Conservation (phyloP, 2,329 filamentous ascomycete genomes). For the Lachnellula subtilissima region DNA sequence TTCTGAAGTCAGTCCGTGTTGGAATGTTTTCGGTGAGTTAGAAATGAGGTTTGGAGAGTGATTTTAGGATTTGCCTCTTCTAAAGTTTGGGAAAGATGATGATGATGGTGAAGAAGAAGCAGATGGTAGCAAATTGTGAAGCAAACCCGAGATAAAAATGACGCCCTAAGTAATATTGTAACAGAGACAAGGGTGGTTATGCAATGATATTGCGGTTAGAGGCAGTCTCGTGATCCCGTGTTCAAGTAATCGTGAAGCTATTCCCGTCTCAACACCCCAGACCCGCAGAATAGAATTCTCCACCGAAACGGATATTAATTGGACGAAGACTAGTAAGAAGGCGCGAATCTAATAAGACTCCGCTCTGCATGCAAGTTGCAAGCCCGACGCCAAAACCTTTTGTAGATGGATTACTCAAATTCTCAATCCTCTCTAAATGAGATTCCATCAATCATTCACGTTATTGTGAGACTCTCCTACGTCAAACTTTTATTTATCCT, state of each 20-base stretch:
- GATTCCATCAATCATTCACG: not conserved
- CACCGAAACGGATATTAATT: not conserved
- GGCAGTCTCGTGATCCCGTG: not conserved
- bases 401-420: not conserved
- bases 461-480: not conserved
- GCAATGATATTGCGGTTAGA: not conserved
- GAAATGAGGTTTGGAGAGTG: not conserved
- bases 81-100: too few species aligned
- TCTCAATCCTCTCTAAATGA: not conserved
- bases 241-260: not conserved
- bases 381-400: not conserved
- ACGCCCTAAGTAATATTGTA: too few species aligned
- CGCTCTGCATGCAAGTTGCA: not conserved
- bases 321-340: not conserved
- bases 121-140: too few species aligned
- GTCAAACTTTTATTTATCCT: not conserved
- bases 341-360: not conserved
- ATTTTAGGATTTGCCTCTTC: not conserved
- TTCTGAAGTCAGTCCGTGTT: slow-evolving; percentile 8
- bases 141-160: too few species aligned
- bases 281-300: not conserved
- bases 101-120: too few species aligned
- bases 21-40: slow-evolving; percentile 2
- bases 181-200: not conserved
- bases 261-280: not conserved